These are phyloP conservation scores for Delitschia confertaspora DNA, from an alignment of 495 filamentous ascomycete genomes.

Conservation along the genomic window DNA sequence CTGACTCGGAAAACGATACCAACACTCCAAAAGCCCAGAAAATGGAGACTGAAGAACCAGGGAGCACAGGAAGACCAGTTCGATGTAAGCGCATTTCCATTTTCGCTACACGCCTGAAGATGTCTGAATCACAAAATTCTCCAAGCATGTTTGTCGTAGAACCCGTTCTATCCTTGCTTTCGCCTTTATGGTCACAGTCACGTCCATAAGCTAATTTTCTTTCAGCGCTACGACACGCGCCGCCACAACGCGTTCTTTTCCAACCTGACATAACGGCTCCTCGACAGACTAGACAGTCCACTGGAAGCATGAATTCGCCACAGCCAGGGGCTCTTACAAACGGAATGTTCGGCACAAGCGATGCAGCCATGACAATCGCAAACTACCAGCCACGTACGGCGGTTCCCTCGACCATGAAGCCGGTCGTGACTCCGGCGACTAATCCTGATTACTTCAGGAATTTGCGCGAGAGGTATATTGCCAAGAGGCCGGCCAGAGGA, in stretches of 20 bases:
- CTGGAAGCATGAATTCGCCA: constrained; percentile 42
- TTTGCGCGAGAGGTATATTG: constrained; percentile 34
- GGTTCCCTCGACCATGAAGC: constrained; percentile 53
- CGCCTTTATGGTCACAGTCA: neutral
- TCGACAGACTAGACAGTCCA: constrained; percentile 49
- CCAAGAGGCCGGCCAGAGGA: constrained; percentile 18
- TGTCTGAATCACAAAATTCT: neutral
- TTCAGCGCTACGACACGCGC: constrained; percentile 60
- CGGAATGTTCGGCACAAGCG: constrained; percentile 31
- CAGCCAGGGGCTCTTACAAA: constrained; percentile 31
- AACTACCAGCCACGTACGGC: constrained; percentile 51
- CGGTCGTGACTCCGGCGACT: constrained; percentile 59
- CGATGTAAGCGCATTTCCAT: constrained; percentile 38
- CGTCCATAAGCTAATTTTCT: neutral
- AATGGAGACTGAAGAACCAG: constrained; percentile 50
- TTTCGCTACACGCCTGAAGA: neutral
- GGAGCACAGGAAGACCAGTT: constrained; percentile 50
- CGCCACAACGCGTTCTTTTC: constrained; percentile 71
- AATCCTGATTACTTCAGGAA: constrained; percentile 53
- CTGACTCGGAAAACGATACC: constrained; percentile 49
- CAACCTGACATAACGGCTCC: constrained; percentile 60
- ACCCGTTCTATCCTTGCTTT: neutral
- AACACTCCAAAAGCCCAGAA: constrained; percentile 54
- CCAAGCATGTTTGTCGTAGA: too few relatives aligned
- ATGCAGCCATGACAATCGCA: constrained; percentile 44